Conservation (phyloP, 768 basidiomycete species). For the Kwoniella newhampshirensis region DNA sequence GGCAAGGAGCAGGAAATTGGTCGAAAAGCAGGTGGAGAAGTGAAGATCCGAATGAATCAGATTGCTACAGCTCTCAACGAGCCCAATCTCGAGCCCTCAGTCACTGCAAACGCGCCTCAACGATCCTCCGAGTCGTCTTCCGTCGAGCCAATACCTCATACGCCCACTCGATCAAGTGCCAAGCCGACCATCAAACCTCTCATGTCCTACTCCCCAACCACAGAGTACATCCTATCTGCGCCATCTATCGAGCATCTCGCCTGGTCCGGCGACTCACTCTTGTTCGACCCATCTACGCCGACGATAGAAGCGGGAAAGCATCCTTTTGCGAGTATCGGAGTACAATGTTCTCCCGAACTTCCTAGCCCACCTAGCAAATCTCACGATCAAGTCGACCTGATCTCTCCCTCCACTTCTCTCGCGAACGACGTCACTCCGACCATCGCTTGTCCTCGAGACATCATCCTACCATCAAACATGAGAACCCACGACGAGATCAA, state of each 20-base stretch:
- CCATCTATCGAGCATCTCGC: conserved; percentile 9
- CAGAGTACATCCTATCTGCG: conserved; percentile 35
- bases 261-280: conserved; percentile 4
- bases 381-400: neutral
- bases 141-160: conserved; percentile 1
- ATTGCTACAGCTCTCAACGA: no score
- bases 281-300: conserved; percentile 9
- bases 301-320: conserved; percentile 2
- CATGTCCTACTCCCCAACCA: conserved; percentile 30
- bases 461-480: neutral
- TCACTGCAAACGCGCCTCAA: conserved; percentile 4
- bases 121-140: neutral
- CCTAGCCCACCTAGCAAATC: neutral
- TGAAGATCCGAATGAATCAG: no score
- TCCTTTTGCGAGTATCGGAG: conserved; percentile 17
- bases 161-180: neutral
- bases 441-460: neutral
- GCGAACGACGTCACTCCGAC: no score
- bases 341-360: conserved; percentile 12
- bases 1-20: no score
- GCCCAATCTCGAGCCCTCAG: neutral
- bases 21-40: no score
- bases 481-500: no score
- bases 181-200: neutral
- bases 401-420: no score